Evolutionary conservation across 495 filamentous ascomycete species (phyloP).

Genomic region (Aspergillus campestris): DNA sequence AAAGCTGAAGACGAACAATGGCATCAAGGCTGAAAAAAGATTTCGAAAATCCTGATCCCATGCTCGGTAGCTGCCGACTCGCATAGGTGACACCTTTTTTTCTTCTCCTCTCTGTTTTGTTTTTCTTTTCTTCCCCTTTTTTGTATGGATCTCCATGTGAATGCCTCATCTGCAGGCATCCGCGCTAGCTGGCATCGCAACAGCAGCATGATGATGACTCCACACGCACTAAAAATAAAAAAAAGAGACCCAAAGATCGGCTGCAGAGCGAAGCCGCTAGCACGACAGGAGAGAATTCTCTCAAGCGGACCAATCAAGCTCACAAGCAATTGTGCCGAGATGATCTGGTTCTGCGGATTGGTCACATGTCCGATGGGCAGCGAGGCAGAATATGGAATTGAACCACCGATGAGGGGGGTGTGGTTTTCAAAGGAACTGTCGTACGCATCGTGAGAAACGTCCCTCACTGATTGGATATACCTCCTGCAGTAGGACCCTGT

Average conservation of each 20-base stretch:
- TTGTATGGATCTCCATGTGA: too few species aligned
- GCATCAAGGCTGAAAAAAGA: too few species aligned
- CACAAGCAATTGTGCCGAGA: neutral
- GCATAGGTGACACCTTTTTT: too few species aligned
- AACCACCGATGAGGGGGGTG: neutral
- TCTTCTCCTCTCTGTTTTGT: too few species aligned
- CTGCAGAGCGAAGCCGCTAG: neutral
- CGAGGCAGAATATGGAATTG: constrained; percentile 11
- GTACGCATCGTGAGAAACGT: constrained; percentile 4
- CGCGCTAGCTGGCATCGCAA: too few species aligned
- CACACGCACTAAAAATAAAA: neutral
- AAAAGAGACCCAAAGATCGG: constrained; percentile 1
- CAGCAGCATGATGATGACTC: constrained; percentile 3
- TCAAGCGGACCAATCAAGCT: constrained; percentile 5
- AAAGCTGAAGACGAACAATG: too few species aligned
- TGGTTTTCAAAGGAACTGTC: neutral
- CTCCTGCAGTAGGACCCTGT: too few species aligned
- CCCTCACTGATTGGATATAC: neutral
- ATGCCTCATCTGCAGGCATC: too few species aligned
- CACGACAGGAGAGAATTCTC: neutral
- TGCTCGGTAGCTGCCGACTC: too few species aligned
- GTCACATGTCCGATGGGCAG: constrained; percentile 7
- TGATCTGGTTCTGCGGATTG: constrained; percentile 3
- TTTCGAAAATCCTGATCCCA: too few species aligned
- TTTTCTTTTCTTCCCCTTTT: too few species aligned